Percentiles rank a stretch among this genome's conserved stretches.
These are phyloP conservation scores for Alternaria alternata DNA, from an alignment of 2,329 filamentous ascomycete species.

Conservation along the genomic window DNA sequence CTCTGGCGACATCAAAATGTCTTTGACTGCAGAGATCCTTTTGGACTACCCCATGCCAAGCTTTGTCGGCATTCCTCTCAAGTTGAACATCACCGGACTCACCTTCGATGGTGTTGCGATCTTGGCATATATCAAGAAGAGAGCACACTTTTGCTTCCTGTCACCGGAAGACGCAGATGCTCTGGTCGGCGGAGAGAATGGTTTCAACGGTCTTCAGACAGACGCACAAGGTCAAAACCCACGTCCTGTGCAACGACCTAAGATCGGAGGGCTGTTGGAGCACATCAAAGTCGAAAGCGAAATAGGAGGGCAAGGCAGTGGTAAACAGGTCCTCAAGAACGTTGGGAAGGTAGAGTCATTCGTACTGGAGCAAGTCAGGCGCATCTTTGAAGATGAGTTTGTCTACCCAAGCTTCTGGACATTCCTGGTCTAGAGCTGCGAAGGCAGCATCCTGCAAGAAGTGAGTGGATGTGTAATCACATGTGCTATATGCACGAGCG, in stretches of 20 bases:
- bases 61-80: slow-evolving; percentile 94
- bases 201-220: slow-evolving; percentile 42
- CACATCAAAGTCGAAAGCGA: slow-evolving; percentile 97
- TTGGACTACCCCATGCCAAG: slow-evolving; percentile 98
- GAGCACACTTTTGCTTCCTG: slow-evolving; percentile 93
- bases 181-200: slow-evolving; percentile 57
- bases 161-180: slow-evolving; percentile 89
- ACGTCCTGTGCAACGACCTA: slow-evolving; percentile 46
- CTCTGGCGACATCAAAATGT: slow-evolving; percentile 83
- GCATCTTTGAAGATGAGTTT: slow-evolving; percentile 98
- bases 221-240: slow-evolving; percentile 36
- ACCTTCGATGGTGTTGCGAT: slow-evolving; percentile 96
- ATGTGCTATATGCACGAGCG: not conserved
- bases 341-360: slow-evolving; percentile 99
- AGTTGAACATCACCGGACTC: slow-evolving; percentile 92
- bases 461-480: not conserved
- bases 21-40: slow-evolving; percentile 91
- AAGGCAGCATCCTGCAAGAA: not conserved
- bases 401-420: slow-evolving; percentile 99
- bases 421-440: slow-evolving; percentile 74
- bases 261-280: slow-evolving; percentile 80
- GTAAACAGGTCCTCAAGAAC: slow-evolving; percentile 96
- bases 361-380: slow-evolving; percentile 91
- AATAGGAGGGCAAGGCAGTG: slow-evolving; percentile 89
- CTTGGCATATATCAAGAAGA: slow-evolving; percentile 85